Percentiles rank a stretch among this genome's conserved stretches.
phyloP scores from a whole-genome alignment of 139 green algal species.

The Zygnema cylindricum region DNA sequence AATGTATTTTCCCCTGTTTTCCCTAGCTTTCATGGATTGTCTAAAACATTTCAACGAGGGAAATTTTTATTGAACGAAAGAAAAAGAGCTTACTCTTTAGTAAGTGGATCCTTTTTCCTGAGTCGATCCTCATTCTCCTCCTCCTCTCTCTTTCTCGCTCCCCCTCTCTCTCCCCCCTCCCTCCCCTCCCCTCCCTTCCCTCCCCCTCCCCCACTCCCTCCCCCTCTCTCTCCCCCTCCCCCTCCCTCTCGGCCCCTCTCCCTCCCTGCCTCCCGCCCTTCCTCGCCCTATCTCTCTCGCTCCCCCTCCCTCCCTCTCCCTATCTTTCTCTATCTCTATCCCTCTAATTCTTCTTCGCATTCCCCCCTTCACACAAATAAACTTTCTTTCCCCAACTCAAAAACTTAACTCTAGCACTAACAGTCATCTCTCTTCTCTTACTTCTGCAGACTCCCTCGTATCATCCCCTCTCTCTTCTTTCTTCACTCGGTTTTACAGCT shows the following conservation, averaged over 20 bases:
- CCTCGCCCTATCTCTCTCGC: no score
- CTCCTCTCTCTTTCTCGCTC: background rate
- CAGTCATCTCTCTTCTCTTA: constrained; percentile 2
- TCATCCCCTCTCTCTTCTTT: background rate
- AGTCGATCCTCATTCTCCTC: background rate
- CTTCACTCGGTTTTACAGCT: background rate
- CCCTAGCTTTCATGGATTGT: no score
- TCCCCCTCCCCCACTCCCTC: background rate
- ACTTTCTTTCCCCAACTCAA: no score
- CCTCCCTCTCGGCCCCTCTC: background rate
- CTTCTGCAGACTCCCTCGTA: no score
- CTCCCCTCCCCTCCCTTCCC: background rate
- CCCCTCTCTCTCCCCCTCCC: background rate
- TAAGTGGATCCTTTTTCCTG: no score
- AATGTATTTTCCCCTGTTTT: no score
- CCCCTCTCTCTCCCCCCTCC: background rate
- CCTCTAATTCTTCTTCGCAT: background rate
- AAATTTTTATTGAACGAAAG: no score
- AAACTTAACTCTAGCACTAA: background rate
- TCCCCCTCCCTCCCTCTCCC: background rate
- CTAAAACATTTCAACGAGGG: no score
- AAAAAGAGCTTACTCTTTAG: no score
- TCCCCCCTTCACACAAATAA: no score
- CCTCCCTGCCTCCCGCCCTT: background rate
- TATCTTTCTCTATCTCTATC: background rate